Evolutionary conservation across 2,329 filamentous ascomycete species (phyloP).

Genomic region (Apiospora malaysiana): DNA sequence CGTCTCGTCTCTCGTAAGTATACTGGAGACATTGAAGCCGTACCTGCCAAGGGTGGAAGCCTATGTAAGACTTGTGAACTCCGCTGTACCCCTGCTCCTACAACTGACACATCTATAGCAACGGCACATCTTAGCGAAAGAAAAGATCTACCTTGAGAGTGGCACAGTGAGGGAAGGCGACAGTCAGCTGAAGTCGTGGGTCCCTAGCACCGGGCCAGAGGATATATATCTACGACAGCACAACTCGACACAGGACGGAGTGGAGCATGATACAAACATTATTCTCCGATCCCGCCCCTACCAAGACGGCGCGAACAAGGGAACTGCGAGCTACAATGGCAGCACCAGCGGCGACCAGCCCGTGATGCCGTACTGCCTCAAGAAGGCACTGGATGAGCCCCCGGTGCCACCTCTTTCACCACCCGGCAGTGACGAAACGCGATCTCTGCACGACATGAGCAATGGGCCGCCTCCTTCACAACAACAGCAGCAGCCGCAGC

Average conservation of each 20-base stretch:
- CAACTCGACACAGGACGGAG: background rate
- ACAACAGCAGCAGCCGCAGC: background rate
- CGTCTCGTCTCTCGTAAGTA: constrained; percentile 18
- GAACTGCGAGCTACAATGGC: background rate
- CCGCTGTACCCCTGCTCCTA: background rate
- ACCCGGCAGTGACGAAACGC: constrained; percentile 8
- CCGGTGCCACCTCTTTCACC: background rate
- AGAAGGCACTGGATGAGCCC: constrained; percentile 21
- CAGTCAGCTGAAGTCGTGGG: background rate
- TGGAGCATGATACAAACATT: background rate
- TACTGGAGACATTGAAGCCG: constrained; percentile 20
- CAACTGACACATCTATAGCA: background rate
- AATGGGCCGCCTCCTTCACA: background rate
- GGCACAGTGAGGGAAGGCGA: constrained; percentile 12
- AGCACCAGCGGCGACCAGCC: background rate
- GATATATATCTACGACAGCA: background rate
- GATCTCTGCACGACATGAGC: background rate
- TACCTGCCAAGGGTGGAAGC: constrained; percentile 22
- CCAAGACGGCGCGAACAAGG: background rate
- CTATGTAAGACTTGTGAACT: constrained; percentile 16
- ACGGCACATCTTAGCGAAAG: constrained; percentile 16
- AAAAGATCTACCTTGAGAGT: background rate
- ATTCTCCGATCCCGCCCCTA: background rate
- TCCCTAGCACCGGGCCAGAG: background rate
- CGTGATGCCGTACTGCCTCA: constrained; percentile 25